These are phyloP conservation scores for Cladorrhinum sp. DNA, from an alignment of 2,329 filamentous ascomycete genomes.

Conservation along the genomic window DNA sequence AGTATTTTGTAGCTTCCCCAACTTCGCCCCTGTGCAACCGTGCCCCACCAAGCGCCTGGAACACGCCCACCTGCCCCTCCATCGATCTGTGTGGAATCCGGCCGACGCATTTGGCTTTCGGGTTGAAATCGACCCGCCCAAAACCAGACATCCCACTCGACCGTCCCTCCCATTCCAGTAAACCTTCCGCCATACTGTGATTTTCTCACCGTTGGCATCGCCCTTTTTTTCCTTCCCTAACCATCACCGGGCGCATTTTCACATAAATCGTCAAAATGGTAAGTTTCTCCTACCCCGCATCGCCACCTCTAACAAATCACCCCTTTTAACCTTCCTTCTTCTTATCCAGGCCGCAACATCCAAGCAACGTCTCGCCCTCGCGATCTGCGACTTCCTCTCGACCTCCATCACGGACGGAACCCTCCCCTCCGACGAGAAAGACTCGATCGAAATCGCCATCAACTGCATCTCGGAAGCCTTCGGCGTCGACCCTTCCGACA, in stretches of 20 bases:
- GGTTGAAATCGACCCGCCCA: constrained; percentile 7
- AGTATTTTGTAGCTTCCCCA: background rate
- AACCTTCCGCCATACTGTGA: background rate
- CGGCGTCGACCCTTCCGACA: constrained; percentile 83
- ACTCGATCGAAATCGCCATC: constrained; percentile 89
- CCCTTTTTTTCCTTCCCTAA: background rate
- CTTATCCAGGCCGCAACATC: constrained; percentile 43
- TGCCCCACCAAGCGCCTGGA: background rate
- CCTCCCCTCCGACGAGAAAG: constrained; percentile 79
- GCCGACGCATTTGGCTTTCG: constrained; percentile 15
- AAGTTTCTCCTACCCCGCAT: background rate
- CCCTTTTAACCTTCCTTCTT: background rate
- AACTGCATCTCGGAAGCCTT: constrained; percentile 95
- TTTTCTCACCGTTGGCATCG: background rate
- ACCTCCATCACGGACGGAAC: constrained; percentile 85
- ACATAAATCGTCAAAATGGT: constrained; percentile 2
- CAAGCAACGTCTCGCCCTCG: constrained; percentile 87
- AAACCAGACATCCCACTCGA: background rate
- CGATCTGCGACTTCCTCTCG: constrained; percentile 92
- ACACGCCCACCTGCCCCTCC: constrained; percentile 18
- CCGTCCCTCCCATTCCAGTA: background rate
- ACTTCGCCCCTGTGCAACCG: background rate
- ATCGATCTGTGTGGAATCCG: constrained; percentile 23
- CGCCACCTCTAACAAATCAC: no score
- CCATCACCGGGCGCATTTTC: background rate